Base-by-base conservation (phyloP, 495 filamentous ascomycete species). In the Lepraria neglecta region DNA sequence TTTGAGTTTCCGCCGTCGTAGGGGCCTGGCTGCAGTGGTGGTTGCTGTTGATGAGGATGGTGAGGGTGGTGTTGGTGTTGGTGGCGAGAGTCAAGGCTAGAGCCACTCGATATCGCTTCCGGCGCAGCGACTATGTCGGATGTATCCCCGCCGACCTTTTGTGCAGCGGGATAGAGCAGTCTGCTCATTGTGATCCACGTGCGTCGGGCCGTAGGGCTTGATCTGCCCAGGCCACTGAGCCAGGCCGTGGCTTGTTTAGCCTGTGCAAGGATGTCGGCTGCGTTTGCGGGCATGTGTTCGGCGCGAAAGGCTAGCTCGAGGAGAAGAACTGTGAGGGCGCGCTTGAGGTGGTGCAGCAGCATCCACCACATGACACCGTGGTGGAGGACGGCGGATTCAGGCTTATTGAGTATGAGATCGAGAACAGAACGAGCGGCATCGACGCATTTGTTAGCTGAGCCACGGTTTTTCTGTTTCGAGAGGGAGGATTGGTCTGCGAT, bases 281-380 rank as follows among this genome's bases (percentile, higher is more conserved):
- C 73, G 59, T 82, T 78, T 44, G 80, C 73, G 2, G 80, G 79
- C n/a, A 80, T 78, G 67, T 84, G 81, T 61, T 81, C 75, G 15
- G 75, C 74, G 33, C 71, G 68, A 60, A 80, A 82, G 19, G 80
- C 71, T 46, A 84, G 76, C 57, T 87, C 85, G 11, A 85, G 69
- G 42, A 87, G 74, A 4, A 88, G 72, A 2, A 87, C 75, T 0
- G 77, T 78, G 0, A 79, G 74, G 17, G 84, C 80, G 70, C 85
- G 82, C 73, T 84, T 85, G 17, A 87, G 68, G 48, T 83, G 82
- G 68, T 87, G 85, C 1, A 87, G 68, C 6, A 80, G 74, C 58
- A 76, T 81, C 85, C 85, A 88, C 83, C 84, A 88, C 24, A 82
- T 80, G 3, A 76, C 74, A 27, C 76, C 74, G 17, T 72, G 72